These are phyloP conservation scores for Patellifolia procumbens DNA, from an alignment of 179 eudicot genomes.

Conservation along the genomic window DNA sequence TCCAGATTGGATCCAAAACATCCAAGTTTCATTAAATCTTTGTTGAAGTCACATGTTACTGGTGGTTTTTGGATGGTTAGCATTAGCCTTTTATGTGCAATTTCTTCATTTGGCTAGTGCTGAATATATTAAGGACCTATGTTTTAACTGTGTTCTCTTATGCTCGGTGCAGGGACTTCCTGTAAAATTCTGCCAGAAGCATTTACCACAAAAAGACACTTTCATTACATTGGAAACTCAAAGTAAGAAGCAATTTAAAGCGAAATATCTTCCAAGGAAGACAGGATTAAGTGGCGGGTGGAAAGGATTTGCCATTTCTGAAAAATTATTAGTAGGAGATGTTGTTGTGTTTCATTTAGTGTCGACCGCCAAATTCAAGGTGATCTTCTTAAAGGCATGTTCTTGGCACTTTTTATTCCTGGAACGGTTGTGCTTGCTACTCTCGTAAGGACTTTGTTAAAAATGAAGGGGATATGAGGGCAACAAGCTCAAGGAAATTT, in stretches of 20 bases:
- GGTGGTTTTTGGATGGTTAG: conserved; percentile 30
- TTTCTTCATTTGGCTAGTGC: not conserved
- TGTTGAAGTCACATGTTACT: conserved; percentile 24
- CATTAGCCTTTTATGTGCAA: not conserved
- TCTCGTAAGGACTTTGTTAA: not conserved
- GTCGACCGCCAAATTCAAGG: conserved; percentile 51
- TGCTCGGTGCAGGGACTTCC: conserved; percentile 53
- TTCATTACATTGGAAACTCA: conserved; percentile 46
- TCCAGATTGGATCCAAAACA: conserved; percentile 14
- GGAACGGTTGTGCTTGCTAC: not conserved
- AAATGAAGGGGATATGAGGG: not conserved
- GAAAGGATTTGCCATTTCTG: conserved; percentile 52
- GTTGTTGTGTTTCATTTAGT: conserved; percentile 57
- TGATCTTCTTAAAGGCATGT: conserved; percentile 4
- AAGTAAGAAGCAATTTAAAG: conserved; percentile 37
- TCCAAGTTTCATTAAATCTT: conserved; percentile 20
- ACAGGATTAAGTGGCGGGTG: conserved; percentile 60
- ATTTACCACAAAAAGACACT: conserved; percentile 46
- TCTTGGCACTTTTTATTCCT: not conserved
- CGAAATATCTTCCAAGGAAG: conserved; percentile 42
- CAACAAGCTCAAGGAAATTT: too few species aligned
- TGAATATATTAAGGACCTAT: not conserved
- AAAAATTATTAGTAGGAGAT: conserved; percentile 58
- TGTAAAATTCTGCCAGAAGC: conserved; percentile 38
- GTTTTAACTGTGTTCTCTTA: not conserved